A percentile compares a stretch with the other conserved stretches of the same genome.
Conservation (phyloP, 768 basidiomycete species). For the Lentinula sp. region DNA sequence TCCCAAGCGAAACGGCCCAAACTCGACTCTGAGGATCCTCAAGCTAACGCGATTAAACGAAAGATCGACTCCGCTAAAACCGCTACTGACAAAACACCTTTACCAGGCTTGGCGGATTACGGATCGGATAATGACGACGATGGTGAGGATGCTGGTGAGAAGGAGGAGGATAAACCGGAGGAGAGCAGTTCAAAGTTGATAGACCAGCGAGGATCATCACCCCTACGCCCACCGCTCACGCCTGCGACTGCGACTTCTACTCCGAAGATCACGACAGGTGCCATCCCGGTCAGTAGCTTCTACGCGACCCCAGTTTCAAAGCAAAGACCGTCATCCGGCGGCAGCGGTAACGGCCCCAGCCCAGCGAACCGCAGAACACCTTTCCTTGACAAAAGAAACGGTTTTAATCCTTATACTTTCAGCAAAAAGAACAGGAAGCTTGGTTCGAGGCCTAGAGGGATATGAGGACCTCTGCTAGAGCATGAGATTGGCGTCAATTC, state of each 20-base stretch:
- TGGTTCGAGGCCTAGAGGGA: neutral
- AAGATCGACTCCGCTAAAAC: constrained; percentile 39
- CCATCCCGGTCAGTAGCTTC: constrained; percentile 25
- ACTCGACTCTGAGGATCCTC: constrained; percentile 35
- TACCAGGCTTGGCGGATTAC: constrained; percentile 18
- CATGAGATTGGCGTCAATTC: no score
- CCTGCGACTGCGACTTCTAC: constrained; percentile 20
- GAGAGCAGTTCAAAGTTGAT: constrained; percentile 10
- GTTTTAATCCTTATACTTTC: neutral
- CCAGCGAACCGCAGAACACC: neutral
- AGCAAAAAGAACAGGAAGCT: neutral
- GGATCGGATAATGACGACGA: constrained; percentile 23
- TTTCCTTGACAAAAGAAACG: neutral
- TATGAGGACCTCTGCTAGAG: neutral
- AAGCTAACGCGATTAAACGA: constrained; percentile 43
- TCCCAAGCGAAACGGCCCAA: constrained; percentile 20
- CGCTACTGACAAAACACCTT: constrained; percentile 9
- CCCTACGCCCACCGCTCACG: constrained; percentile 21
- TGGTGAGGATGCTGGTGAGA: constrained; percentile 8
- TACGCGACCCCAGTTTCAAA: constrained; percentile 29
- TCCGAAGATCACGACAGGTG: constrained; percentile 14
- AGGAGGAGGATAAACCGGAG: constrained; percentile 9
- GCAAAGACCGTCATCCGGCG: constrained; percentile 20
- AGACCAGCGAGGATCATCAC: constrained; percentile 20
- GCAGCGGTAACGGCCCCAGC: neutral